Percentiles rank a stretch among this genome's conserved stretches.
phyloP scores from a whole-genome alignment of 2,329 filamentous ascomycete genomes.

The Pezicula carpinea region DNA sequence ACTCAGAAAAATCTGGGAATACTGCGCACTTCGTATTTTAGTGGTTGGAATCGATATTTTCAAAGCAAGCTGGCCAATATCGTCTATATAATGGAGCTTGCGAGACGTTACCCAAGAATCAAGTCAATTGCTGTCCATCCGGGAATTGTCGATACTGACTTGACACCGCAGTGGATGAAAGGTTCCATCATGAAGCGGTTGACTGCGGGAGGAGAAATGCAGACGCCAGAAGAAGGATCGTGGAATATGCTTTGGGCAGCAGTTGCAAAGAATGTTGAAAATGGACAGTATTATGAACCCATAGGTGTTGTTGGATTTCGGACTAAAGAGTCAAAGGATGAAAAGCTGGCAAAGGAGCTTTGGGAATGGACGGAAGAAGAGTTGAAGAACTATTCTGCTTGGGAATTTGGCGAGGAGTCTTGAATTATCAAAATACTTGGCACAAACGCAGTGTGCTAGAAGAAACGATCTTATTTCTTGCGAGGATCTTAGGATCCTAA shows the following conservation, averaged over 20 bases:
- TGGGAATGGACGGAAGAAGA: slow-evolving; percentile 35
- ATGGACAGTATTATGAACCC: slow-evolving; percentile 31
- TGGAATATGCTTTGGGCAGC: slow-evolving; percentile 37
- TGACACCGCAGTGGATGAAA: slow-evolving; percentile 6
- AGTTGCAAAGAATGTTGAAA: slow-evolving; percentile 24
- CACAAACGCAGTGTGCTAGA: no score
- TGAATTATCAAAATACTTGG: not conserved
- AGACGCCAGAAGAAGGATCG: slow-evolving; percentile 26
- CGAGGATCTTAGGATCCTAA: no score
- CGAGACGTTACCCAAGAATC: slow-evolving; percentile 31
- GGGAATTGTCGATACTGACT: slow-evolving; percentile 18
- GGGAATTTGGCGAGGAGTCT: not conserved
- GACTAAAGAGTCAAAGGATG: slow-evolving; percentile 18
- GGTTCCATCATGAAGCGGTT: slow-evolving; percentile 12
- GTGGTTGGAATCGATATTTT: slow-evolving; percentile 29
- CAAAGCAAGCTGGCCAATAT: slow-evolving; percentile 43
- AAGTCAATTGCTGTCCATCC: slow-evolving; percentile 34
- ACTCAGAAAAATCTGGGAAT: slow-evolving; percentile 4
- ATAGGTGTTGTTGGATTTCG: slow-evolving; percentile 25
- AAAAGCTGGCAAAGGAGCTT: slow-evolving; percentile 28
- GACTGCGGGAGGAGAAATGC: slow-evolving; percentile 14
- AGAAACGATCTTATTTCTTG: no score
- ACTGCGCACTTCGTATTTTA: not conserved
- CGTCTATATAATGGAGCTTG: slow-evolving; percentile 35
- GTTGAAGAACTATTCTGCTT: slow-evolving; percentile 8